Conservation (phyloP, 2,329 filamentous ascomycete species). For the Pseudofabraea citricarpa region DNA sequence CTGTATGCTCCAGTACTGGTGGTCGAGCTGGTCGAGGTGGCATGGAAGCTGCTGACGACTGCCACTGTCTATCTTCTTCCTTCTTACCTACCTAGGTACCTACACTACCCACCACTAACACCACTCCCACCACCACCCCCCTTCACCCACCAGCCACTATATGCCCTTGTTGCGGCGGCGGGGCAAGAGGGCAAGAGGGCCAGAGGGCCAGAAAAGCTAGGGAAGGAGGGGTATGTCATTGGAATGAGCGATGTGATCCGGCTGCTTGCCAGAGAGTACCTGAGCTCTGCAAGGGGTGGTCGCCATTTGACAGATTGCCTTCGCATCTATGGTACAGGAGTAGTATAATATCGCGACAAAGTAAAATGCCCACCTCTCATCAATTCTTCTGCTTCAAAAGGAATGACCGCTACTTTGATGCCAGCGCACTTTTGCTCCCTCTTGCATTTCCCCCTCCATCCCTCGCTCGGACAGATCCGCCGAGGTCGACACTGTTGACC, state of each 20-base stretch:
- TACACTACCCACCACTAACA: no score
- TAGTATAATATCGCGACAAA: no score
- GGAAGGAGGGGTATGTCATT: not conserved
- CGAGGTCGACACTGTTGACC: no score
- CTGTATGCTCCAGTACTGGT: no score
- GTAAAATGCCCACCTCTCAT: not conserved
- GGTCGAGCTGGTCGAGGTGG: no score
- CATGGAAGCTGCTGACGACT: no score
- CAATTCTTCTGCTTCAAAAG: not conserved
- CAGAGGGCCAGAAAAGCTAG: not conserved
- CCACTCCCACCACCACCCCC: no score
- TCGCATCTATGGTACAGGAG: not conserved
- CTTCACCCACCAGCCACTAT: not conserved
- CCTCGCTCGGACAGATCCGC: not conserved
- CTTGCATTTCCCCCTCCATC: not conserved
- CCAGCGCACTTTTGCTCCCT: not conserved
- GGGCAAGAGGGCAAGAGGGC: not conserved
- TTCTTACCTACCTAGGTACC: no score
- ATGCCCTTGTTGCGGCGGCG: constrained; percentile 2
- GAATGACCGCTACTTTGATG: not conserved
- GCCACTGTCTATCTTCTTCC: no score
- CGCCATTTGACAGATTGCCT: not conserved
- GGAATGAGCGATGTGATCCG: not conserved
- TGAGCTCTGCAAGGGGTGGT: constrained; percentile 1
- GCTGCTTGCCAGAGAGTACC: not conserved